Evolutionary conservation across 2,329 filamentous ascomycete genomes (phyloP).

Genomic region (Chaetomiaceae sp.): DNA sequence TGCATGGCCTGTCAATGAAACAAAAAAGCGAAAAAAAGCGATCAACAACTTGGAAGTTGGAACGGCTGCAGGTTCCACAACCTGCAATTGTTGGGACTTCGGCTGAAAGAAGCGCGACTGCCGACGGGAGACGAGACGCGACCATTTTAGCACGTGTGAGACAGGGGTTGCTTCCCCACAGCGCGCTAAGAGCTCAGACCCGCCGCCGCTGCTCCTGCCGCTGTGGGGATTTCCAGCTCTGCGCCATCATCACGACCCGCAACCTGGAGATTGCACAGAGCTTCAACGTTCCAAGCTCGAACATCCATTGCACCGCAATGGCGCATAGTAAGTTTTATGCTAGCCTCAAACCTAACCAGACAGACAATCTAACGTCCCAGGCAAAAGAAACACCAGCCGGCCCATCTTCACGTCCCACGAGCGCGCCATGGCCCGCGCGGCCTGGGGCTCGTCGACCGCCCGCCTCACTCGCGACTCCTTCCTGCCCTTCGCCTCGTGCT

Average conservation of each 20-base stretch:
- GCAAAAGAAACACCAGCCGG: constrained; percentile 85
- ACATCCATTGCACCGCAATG: constrained; percentile 28
- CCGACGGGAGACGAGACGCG: background rate
- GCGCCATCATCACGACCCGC: background rate
- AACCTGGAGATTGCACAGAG: background rate
- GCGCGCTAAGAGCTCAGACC: background rate
- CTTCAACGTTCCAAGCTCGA: constrained; percentile 2
- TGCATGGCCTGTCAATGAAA: background rate
- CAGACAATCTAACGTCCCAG: constrained; percentile 34
- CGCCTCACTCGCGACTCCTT: constrained; percentile 87
- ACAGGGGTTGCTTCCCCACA: constrained; percentile 1
- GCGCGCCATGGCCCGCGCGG: constrained; percentile 71
- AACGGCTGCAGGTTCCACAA: constrained; percentile 9
- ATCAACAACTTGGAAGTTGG: too few species aligned
- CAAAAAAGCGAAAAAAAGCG: background rate
- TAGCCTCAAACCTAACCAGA: background rate
- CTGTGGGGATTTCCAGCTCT: background rate
- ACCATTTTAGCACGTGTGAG: constrained; percentile 5
- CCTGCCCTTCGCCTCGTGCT: constrained; percentile 83
- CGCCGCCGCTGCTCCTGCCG: background rate
- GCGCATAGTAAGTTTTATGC: constrained; percentile 41
- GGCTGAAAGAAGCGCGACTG: constrained; percentile 4
- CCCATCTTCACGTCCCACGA: constrained; percentile 94
- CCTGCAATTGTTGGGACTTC: constrained; percentile 4
- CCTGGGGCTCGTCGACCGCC: constrained; percentile 79